Evolutionary conservation across 2,329 filamentous ascomycete genomes (phyloP), one percentile per base, ranked within the genome.

Genomic region (Exophiala lecanii-corni): DNA sequence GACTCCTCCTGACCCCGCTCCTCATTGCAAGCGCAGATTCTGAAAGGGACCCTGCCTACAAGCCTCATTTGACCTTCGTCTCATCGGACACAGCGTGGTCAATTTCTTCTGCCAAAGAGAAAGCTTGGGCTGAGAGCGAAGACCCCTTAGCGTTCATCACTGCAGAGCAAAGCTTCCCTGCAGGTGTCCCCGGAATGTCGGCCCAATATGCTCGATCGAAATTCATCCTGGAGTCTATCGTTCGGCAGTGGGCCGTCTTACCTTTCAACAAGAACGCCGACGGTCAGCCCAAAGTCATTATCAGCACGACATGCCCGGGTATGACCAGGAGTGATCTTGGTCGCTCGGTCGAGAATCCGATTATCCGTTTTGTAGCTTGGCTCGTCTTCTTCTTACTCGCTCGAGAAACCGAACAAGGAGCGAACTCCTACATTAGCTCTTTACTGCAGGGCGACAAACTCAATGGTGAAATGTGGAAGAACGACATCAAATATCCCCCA

Each of bases 1-100:
- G 66, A 1, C 49, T 79, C 2, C 57, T 79, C 2, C 62, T 82
- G 9, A 59, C 76, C 1, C 72, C 71, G 0, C 69, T 70, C 39
- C 55, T 76, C 9, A 57, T 60, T 17, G 57, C 53, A 5, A 64
- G 63, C 33, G 62, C 65, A 13, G 55, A 58, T 3, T 37, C 39
- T 1, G 50, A 57, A 2, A 49, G 45, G 16, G 45, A 15, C 10
- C 12, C 23, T 12, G 33, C 39, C 2, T 46, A 41, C 23, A 54
- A 45, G 4, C 59, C 67, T 0, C 66, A 72, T 49, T 57, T 75
- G 6, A 66, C 64, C 0, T 63, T 74, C 23, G 61, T 72, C 3
- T 69, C 69, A 2, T 72, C 68, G 49, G 62, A 68, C 50, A 60
- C 65, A 47, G 62, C 64, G 26, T 45, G 34, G 28, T 56, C 57